Evolutionary conservation across 2,329 filamentous ascomycete species (phyloP).

Genomic region (Drechslerella stenobrocha): DNA sequence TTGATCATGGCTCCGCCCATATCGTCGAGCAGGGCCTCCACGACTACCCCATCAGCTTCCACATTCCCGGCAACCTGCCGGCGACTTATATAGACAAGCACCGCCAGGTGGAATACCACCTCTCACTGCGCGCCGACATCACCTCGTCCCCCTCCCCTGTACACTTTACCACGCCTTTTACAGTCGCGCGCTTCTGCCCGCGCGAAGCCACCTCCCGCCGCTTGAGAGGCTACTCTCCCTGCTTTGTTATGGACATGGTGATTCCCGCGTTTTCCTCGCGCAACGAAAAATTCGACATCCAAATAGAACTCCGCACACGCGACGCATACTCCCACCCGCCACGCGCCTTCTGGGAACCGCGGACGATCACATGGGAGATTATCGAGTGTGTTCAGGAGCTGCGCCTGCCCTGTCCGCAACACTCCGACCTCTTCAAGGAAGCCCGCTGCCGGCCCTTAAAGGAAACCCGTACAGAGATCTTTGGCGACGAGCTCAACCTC

Average conservation of each 20-base stretch:
- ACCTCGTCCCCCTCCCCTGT: background rate
- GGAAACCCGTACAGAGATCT: background rate
- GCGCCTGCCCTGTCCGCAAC: constrained; percentile 2
- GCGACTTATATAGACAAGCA: constrained; percentile 3
- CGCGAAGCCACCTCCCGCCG: background rate
- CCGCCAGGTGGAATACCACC: constrained; percentile 3
- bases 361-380: constrained; percentile 7
- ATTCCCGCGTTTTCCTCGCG: background rate
- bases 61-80: constrained; percentile 6
- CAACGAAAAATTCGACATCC: constrained; percentile 2
- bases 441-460: background rate
- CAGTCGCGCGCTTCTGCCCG: constrained; percentile 9
- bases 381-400: constrained; percentile 9
- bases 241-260: constrained; percentile 9
- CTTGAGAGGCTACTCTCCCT: background rate
- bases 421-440: constrained; percentile 4
- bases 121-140: background rate
- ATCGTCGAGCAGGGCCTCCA: constrained; percentile 1
- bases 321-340: background rate
- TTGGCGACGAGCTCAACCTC: constrained; percentile 7
- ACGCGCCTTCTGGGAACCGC: background rate
- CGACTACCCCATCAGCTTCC: constrained; percentile 4
- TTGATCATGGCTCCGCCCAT: background rate
- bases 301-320: constrained; percentile 1
- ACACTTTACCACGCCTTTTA: background rate